phyloP scores from a whole-genome alignment of 768 basidiomycete genomes.

The Peribolospora kevripleyi region DNA sequence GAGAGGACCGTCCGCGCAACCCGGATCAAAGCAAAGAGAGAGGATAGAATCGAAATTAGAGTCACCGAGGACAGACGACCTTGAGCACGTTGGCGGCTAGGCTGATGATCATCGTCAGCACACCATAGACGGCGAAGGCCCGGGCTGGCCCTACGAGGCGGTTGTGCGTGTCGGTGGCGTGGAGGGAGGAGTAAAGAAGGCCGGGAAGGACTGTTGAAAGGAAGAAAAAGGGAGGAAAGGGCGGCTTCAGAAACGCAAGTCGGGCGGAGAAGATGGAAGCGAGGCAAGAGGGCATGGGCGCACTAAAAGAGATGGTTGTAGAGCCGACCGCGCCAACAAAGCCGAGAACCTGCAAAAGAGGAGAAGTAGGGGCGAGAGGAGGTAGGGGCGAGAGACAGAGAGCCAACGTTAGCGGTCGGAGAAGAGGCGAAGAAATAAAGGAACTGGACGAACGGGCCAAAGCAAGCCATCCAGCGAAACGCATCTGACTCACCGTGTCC shows the following conservation, averaged over 20 bases:
- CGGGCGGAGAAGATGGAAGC: constrained; percentile 6
- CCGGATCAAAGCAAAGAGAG: too few species aligned
- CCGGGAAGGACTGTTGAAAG: background rate
- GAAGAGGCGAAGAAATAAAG: constrained; percentile 13
- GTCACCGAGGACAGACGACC: too few species aligned
- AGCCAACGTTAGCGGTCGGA: constrained; percentile 44
- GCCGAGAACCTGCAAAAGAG: constrained; percentile 39
- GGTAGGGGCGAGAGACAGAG: constrained; percentile 47
- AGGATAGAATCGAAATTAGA: too few species aligned
- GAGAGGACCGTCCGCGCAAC: too few species aligned
- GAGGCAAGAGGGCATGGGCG: constrained; percentile 63
- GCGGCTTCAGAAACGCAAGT: background rate
- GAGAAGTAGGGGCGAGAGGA: constrained; percentile 42
- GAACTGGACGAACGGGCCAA: background rate
- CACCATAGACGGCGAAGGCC: too few species aligned
- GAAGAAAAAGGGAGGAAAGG: too few species aligned
- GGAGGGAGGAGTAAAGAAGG: background rate
- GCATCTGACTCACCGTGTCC: background rate
- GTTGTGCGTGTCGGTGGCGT: too few species aligned
- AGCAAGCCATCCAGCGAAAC: too few species aligned
- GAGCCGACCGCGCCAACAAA: constrained; percentile 95
- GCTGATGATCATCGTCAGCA: too few species aligned
- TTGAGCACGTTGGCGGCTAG: too few species aligned
- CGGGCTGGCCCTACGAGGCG: too few species aligned
- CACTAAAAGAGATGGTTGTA: constrained; percentile 87